phyloP scores from a whole-genome alignment of 768 basidiomycete genomes.

The Tubosaeta sp. region DNA sequence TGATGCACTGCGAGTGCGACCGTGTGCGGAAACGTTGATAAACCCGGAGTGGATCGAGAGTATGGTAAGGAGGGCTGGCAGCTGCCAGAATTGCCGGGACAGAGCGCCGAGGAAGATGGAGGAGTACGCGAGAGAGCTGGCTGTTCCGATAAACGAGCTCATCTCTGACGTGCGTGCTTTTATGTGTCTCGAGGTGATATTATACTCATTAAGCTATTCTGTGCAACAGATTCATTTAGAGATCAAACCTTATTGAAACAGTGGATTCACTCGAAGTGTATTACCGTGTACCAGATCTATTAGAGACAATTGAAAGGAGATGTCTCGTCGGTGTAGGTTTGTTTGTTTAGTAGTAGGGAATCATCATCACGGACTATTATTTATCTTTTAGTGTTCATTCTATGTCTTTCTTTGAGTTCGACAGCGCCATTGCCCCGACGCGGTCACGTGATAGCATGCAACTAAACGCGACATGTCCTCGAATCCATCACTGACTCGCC shows the following conservation, averaged over 20 bases:
- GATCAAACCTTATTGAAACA: conserved; percentile 27
- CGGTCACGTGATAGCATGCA: conserved; percentile 23
- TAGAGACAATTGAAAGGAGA: background rate
- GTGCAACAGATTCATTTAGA: conserved; percentile 22
- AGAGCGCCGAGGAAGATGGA: conserved; percentile 29
- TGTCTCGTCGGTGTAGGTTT: conserved; percentile 5
- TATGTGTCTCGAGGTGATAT: background rate
- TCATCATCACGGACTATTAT: background rate
- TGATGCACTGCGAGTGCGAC: conserved; percentile 29
- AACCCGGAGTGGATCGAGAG: conserved; percentile 30
- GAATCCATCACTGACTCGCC: background rate
- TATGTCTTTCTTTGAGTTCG: background rate
- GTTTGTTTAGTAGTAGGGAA: conserved; percentile 4
- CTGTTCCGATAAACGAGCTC: conserved; percentile 25
- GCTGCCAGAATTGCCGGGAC: conserved; percentile 26
- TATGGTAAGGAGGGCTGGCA: conserved; percentile 29
- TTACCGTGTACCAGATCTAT: background rate
- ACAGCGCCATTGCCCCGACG: background rate
- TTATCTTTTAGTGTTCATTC: too few relatives aligned
- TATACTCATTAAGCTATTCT: background rate
- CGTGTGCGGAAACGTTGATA: conserved; percentile 28
- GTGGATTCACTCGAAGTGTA: conserved; percentile 13
- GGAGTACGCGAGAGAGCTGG: conserved; percentile 27
- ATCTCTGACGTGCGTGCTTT: conserved; percentile 25
- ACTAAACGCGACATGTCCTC: conserved; percentile 15